These are phyloP conservation scores for Crepidotus variabilis DNA, from an alignment of 768 basidiomycete genomes.

Conservation along the genomic window DNA sequence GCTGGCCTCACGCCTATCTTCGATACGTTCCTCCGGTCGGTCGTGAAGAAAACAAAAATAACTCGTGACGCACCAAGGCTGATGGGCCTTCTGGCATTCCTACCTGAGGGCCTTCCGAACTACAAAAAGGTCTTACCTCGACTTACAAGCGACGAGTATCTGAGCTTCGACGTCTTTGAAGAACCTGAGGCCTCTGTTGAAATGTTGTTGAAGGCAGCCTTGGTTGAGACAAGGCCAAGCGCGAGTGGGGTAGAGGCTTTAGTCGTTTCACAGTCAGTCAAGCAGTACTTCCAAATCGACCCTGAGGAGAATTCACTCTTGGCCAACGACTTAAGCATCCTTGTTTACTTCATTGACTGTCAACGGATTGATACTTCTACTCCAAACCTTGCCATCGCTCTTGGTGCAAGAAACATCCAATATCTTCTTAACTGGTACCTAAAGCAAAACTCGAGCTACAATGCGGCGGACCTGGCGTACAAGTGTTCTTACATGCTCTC, in stretches of 20 bases:
- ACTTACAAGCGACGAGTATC: not conserved
- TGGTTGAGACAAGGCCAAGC: not conserved
- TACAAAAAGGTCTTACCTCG: not conserved
- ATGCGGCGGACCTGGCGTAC: not conserved
- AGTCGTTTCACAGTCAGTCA: not conserved
- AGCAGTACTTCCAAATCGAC: not conserved
- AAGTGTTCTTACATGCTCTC: not conserved
- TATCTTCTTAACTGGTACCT: not conserved
- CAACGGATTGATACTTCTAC: not conserved
- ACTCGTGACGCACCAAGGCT: not conserved
- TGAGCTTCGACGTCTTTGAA: not conserved
- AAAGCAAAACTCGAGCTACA: not conserved
- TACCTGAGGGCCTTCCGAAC: not conserved
- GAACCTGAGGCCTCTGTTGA: not conserved
- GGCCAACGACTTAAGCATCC: not conserved
- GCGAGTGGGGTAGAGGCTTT: not conserved
- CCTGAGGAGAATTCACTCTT: not conserved
- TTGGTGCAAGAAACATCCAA: not conserved
- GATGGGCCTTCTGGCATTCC: not conserved
- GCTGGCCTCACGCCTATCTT: not conserved
- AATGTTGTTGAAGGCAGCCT: not conserved
- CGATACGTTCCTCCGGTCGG: not conserved
- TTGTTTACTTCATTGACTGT: not conserved
- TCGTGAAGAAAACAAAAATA: not conserved
- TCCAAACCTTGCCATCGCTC: not conserved